Conservation (phyloP, 768 basidiomycete genomes). For the Baorangia bicolor region DNA sequence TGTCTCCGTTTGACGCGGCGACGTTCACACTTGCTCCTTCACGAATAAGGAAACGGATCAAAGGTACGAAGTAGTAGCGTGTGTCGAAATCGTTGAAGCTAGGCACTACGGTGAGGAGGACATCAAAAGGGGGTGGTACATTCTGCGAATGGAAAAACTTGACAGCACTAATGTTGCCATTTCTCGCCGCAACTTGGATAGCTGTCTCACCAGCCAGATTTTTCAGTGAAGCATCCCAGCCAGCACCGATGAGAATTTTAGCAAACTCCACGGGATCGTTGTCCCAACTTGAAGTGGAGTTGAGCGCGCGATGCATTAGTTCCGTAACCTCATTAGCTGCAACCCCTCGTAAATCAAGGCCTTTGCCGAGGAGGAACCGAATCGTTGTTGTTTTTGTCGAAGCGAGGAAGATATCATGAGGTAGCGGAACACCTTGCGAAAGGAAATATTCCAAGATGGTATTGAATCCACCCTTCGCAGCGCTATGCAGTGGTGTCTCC, state of each 20-base stretch:
- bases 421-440: not conserved
- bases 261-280: not conserved
- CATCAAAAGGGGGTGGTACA: not conserved
- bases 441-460: not conserved
- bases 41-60: not conserved
- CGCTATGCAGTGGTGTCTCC: not conserved
- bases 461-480: not conserved
- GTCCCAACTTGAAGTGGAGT: no score
- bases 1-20: not conserved
- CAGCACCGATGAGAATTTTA: not conserved
- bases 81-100: no score
- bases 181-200: not conserved
- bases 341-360: not conserved
- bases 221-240: not conserved
- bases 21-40: not conserved
- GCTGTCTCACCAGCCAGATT: not conserved
- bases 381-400: not conserved
- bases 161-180: not conserved
- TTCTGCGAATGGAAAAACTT: not conserved
- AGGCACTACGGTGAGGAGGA: not conserved
- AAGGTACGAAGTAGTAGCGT: not conserved
- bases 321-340: not conserved
- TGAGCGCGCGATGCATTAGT: not conserved
- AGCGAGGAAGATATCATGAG: not conserved
- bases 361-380: not conserved